Percentiles rank a stretch among this genome's conserved stretches.
phyloP scores from a whole-genome alignment of 139 green algal species.

The Diplosphaera chodatii region DNA sequence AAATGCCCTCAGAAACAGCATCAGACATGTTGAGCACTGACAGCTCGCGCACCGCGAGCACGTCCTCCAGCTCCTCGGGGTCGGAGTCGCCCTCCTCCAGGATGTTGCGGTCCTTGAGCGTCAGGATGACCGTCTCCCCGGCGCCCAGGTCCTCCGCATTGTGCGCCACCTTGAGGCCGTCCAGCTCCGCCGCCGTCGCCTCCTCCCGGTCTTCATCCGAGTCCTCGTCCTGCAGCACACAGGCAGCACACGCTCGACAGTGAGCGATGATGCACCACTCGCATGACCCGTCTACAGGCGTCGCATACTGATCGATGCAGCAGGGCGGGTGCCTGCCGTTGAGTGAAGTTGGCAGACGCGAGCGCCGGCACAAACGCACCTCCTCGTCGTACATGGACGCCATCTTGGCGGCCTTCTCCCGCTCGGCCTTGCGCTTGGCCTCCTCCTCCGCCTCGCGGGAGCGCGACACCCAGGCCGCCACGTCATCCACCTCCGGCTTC shows the following conservation, averaged over 20 bases:
- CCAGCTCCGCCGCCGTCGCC: constrained; percentile 51
- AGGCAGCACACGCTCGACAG: not conserved
- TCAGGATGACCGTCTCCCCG: constrained; percentile 77
- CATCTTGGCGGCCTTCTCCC: constrained; percentile 18
- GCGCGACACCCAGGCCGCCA: constrained; percentile 61
- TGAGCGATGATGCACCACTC: not conserved
- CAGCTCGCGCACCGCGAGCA: constrained; percentile 46
- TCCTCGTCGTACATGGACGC: constrained; percentile 9
- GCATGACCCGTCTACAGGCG: too few relatives aligned
- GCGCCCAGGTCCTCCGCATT: constrained; percentile 50
- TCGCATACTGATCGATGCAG: too few relatives aligned
- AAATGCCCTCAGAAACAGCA: too few relatives aligned
- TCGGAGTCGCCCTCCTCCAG: constrained; percentile 69
- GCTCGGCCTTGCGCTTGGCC: constrained; percentile 14
- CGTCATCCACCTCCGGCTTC: constrained; percentile 54
- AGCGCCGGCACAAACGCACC: not conserved
- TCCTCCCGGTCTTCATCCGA: constrained; percentile 32
- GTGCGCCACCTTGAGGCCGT: constrained; percentile 42
- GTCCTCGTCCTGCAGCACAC: constrained; percentile 10
- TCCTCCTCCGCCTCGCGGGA: constrained; percentile 31
- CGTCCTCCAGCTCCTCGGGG: constrained; percentile 79
- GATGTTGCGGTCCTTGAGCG: constrained; percentile 72
- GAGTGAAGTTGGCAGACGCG: too few relatives aligned
- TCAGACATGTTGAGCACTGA: too few relatives aligned
- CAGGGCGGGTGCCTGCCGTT: too few relatives aligned